Evolutionary conservation across 2,329 filamentous ascomycete species (phyloP).

Genomic region (Colletotrichum tropicale): DNA sequence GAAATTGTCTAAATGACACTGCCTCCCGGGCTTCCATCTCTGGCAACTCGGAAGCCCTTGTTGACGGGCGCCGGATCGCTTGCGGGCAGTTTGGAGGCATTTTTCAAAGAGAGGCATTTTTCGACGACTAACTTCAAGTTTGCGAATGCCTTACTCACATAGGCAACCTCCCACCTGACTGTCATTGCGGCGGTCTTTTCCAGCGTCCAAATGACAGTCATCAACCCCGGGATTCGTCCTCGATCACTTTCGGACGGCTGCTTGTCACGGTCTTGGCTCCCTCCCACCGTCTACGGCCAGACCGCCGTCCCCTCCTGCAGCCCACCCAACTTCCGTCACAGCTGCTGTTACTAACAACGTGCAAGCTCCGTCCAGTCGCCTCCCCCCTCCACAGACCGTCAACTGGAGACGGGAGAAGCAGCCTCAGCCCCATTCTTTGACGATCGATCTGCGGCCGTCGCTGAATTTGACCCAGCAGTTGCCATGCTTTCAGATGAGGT

Average conservation of each 20-base stretch:
- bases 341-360: not conserved
- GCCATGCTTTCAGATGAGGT: constrained; percentile 4
- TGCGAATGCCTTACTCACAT: not conserved
- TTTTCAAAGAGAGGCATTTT: not conserved
- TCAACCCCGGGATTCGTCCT: not conserved
- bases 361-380: not conserved
- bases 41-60: not conserved
- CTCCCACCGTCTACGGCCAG: constrained; percentile 6
- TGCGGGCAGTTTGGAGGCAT: not conserved
- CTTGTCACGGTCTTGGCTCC: constrained; percentile 14
- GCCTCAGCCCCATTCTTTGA: not conserved
- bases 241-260: not conserved
- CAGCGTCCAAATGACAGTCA: not conserved
- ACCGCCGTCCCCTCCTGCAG: not conserved
- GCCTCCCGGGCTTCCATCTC: constrained; percentile 8
- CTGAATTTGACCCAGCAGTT: not conserved
- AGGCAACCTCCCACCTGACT: not conserved
- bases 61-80: constrained; percentile 4
- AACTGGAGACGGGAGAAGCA: constrained; percentile 7
- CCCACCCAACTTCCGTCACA: not conserved
- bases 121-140: not conserved
- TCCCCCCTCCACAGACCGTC: not conserved
- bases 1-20: not conserved
- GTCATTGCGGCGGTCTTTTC: not conserved
- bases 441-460: constrained; percentile 11